Percentiles rank a stretch among this genome's conserved stretches.
These are phyloP conservation scores for Fonsecaea monophora DNA, from an alignment of 2,329 filamentous ascomycete genomes.

Conservation along the genomic window DNA sequence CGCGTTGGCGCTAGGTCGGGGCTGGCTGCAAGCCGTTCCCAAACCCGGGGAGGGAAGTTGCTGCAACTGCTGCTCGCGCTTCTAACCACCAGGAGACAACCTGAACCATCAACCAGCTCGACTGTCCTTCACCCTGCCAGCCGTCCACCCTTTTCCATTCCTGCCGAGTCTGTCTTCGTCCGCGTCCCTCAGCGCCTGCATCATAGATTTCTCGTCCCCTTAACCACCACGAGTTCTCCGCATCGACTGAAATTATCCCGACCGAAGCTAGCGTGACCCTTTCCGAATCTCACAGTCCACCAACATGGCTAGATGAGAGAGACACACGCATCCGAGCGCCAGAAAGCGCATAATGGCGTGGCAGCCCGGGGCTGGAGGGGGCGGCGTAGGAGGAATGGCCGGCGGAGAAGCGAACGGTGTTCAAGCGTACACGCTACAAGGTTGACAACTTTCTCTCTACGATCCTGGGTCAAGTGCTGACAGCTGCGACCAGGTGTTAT, in stretches of 20 bases:
- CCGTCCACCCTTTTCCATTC: conserved; percentile 2
- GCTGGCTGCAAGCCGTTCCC: conserved; percentile 3
- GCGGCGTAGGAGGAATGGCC: conserved; percentile 33
- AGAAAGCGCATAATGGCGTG: conserved; percentile 41
- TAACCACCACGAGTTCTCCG: conserved; percentile 4
- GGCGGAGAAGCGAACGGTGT: conserved; percentile 38
- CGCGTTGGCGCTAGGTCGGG: conserved; percentile 16
- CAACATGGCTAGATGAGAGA: conserved; percentile 40
- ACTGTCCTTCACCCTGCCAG: conserved; percentile 5
- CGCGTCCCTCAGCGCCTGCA: conserved; percentile 3
- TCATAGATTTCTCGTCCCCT: not conserved
- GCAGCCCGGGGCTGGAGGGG: conserved; percentile 39
- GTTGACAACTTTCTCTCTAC: conserved; percentile 19
- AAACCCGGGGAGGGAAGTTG: conserved; percentile 17
- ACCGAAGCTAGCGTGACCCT: conserved; percentile 26
- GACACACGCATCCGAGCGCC: conserved; percentile 30
- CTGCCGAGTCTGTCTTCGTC: not conserved
- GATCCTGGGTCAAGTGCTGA: conserved; percentile 5
- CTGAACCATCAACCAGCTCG: conserved; percentile 6
- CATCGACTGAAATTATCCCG: conserved; percentile 15
- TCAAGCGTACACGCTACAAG: conserved; percentile 41
- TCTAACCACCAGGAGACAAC: conserved; percentile 17
- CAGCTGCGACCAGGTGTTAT: conserved; percentile 76
- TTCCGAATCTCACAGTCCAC: conserved; percentile 11
- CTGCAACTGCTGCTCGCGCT: conserved; percentile 23